Evolutionary conservation across 148 eudicot species (phyloP), one percentile per base, ranked within the genome.

Genomic region (Nepenthes mirabilis): DNA sequence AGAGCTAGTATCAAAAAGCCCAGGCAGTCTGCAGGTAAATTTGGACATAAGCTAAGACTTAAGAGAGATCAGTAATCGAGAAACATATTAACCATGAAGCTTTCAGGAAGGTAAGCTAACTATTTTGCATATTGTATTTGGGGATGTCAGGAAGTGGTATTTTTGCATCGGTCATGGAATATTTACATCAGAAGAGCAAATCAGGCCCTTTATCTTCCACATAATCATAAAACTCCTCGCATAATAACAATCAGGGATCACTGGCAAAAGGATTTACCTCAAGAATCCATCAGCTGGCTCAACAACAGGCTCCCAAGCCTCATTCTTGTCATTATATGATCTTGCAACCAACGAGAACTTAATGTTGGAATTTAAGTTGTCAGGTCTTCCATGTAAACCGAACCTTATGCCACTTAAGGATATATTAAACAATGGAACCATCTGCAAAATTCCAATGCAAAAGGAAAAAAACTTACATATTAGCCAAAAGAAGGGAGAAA

Each of bases 291-390:
- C 99, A 72, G 84, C 85, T 57, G 91, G 89, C 77, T 93, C 99
- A 59, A 89, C 75, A 69, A 93, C 76, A 69, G 99, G 97, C 80
- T 93, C 99, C 99, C 96, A 88, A 6, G 84, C 48, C 58, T 93
- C 99, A 67, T 84, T 82, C 73, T 86, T 93, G 72, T 93, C 99
- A 75, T 93, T 93, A 77, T 80, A 93, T 56, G 97, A 93, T 77
- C 95, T 79, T 52, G 82, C 91, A 58, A 81, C 75, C 68, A 93
- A 84, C 43, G 95, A 93, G 72, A 93, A 93, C 63, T 76, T 81
- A 55, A 93, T 72, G 37, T 72, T 80, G 54, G 97, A 77, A 61
- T 63, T 86, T 65, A 76, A 68, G 72, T 74, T 79, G 65, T 82
- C 84, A 37, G 87, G 72, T 70, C 84, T 80, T 74, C 87, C 95